Evolutionary conservation across 2,329 filamentous ascomycete species (phyloP).

Genomic region (Penicillium thymicola): DNA sequence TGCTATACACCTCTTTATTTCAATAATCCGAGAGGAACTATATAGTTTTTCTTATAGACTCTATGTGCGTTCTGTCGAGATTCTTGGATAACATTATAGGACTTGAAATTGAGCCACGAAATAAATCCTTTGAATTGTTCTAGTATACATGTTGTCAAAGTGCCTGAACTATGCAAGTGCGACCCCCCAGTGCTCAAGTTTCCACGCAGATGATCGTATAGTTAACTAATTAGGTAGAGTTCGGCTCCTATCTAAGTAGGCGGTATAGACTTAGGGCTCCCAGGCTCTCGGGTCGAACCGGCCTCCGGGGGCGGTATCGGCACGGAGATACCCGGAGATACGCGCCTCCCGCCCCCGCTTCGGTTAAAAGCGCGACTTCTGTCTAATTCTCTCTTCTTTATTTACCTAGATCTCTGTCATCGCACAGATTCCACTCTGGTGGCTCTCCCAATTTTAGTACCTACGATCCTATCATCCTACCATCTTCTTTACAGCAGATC

Average conservation of each 20-base stretch:
- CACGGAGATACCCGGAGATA: not conserved
- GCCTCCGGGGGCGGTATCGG: not conserved
- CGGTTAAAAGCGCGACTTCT: not conserved
- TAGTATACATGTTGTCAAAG: too few species aligned
- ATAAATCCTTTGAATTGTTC: too few species aligned
- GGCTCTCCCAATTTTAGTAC: not conserved
- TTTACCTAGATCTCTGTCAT: not conserved
- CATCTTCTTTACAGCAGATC: not conserved
- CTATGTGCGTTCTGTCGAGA: not conserved
- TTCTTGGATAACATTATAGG: too few species aligned
- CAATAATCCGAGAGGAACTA: rapidly evolving
- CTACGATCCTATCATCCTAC: not conserved
- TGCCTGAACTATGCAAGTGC: too few species aligned
- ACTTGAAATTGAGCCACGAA: too few species aligned
- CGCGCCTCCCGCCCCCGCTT: not conserved
- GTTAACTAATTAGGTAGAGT: too few species aligned
- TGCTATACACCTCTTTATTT: too few species aligned
- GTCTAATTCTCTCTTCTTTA: not conserved
- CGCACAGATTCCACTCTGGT: not conserved
- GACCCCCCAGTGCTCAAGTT: too few species aligned
- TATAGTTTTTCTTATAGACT: not conserved
- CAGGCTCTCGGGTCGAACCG: not conserved
- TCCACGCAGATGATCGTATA: too few species aligned
- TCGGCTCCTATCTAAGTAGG: too few species aligned
- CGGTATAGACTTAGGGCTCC: too few species aligned